Evolutionary conservation across 768 basidiomycete species (phyloP).

Genomic region (Aureoboletus auriporus): DNA sequence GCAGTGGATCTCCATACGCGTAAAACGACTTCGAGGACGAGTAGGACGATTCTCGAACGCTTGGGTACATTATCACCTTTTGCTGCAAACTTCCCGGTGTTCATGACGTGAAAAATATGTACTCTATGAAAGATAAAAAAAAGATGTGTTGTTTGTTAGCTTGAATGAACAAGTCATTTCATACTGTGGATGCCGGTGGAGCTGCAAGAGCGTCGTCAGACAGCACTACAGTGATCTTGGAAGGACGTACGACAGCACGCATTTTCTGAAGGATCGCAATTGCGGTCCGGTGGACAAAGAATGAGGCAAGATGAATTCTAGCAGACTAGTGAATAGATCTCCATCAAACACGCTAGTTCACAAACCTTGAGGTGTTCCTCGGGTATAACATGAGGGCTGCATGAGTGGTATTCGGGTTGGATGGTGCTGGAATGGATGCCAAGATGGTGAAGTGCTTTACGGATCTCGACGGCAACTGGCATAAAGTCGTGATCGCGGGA

Average conservation of each 20-base stretch:
- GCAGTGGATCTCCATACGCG: conserved; percentile 55
- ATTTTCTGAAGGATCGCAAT: conserved; percentile 64
- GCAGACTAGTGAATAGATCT: conserved; percentile 3
- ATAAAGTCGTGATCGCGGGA: conserved; percentile 85
- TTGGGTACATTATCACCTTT: conserved; percentile 61
- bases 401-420: conserved; percentile 76
- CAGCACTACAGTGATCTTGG: background rate
- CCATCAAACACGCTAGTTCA: background rate
- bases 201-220: conserved; percentile 31
- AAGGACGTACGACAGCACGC: conserved; percentile 73
- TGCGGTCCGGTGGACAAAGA: conserved; percentile 63
- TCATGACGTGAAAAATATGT: conserved; percentile 28
- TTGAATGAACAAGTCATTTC: conserved; percentile 16
- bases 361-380: conserved; percentile 51
- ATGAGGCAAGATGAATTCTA: conserved; percentile 62
- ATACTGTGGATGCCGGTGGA: conserved; percentile 45
- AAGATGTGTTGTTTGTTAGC: background rate
- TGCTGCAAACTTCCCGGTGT: conserved; percentile 71
- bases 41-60: conserved; percentile 52
- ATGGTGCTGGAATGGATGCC: conserved; percentile 96
- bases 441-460: conserved; percentile 79
- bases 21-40: conserved; percentile 45
- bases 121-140: conserved; percentile 5
- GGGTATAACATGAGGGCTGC: conserved; percentile 30
- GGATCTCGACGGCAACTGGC: conserved; percentile 80